These are phyloP conservation scores for Rubroboletus satanas DNA, from an alignment of 768 basidiomycete species.

Conservation along the genomic window DNA sequence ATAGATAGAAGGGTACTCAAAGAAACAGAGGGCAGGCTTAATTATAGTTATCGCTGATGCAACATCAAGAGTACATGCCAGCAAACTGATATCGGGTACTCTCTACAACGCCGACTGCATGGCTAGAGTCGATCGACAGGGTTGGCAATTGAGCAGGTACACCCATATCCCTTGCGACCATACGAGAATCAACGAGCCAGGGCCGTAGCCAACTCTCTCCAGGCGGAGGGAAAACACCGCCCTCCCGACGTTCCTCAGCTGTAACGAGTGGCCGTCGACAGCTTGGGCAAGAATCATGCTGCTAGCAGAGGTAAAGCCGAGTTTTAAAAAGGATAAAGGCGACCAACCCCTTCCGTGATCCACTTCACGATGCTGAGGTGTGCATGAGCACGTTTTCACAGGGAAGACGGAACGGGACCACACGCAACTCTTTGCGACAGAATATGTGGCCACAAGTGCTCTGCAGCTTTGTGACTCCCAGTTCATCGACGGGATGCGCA, in stretches of 20 bases:
- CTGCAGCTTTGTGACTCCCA: constrained; percentile 64
- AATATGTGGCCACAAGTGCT: constrained; percentile 66
- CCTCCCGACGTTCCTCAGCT: constrained; percentile 15
- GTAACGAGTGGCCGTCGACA: constrained; percentile 51
- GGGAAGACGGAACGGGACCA: constrained; percentile 4
- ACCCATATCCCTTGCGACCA: constrained; percentile 16
- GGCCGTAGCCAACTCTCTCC: constrained; percentile 18
- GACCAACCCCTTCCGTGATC: constrained; percentile 54
- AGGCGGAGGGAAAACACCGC: neutral
- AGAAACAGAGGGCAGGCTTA: constrained; percentile 13
- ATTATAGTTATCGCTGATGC: constrained; percentile 1
- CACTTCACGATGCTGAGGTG: constrained; percentile 57
- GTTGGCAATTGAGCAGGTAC: constrained; percentile 17
- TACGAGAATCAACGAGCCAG: constrained; percentile 20
- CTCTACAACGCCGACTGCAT: constrained; percentile 10
- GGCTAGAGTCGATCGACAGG: constrained; percentile 13
- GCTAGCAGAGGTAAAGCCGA: constrained; percentile 8
- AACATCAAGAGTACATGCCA: constrained; percentile 56
- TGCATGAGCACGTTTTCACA: constrained; percentile 15
- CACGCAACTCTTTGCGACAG: constrained; percentile 72
- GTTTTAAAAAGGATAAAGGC: constrained; percentile 1
- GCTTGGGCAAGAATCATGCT: constrained; percentile 66
- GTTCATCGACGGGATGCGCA: constrained; percentile 61
- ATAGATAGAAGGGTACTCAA: constrained; percentile 26
- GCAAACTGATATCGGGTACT: constrained; percentile 36